Conservation (phyloP, 129 eudicot genomes). For the Tagetes erecta region DNA sequence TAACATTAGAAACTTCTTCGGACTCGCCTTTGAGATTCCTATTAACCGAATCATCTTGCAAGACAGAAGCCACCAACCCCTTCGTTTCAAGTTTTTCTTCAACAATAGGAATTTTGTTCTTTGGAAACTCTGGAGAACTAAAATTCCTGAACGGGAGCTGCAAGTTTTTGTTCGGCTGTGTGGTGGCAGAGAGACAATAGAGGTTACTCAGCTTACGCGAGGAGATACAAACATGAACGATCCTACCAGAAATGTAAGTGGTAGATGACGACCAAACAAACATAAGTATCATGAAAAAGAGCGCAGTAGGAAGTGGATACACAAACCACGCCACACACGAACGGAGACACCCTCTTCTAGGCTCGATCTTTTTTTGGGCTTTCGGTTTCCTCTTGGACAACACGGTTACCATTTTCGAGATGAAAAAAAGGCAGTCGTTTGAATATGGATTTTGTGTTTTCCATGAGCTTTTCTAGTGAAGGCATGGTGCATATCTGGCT, state of each 20-base stretch:
- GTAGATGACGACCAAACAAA: slow-evolving; percentile 74
- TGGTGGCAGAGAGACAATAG: slow-evolving; percentile 75
- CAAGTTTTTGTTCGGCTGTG: slow-evolving; percentile 53
- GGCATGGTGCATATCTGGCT: slow-evolving; percentile 24
- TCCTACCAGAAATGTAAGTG: slow-evolving; percentile 63
- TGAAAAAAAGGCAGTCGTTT: background rate
- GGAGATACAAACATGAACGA: slow-evolving; percentile 77
- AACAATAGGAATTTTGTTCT: slow-evolving; percentile 28
- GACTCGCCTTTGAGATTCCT: slow-evolving; percentile 22
- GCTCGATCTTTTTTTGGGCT: slow-evolving; percentile 35
- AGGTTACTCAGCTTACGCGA: slow-evolving; percentile 74
- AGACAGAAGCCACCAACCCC: slow-evolving; percentile 22
- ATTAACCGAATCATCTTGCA: slow-evolving; percentile 16
- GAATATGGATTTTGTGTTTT: background rate
- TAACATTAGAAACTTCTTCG: slow-evolving; percentile 13
- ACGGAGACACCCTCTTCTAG: slow-evolving; percentile 31
- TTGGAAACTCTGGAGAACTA: slow-evolving; percentile 31
- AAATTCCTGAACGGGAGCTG: slow-evolving; percentile 40
- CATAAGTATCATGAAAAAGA: slow-evolving; percentile 58
- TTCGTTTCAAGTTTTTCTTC: slow-evolving; percentile 33
- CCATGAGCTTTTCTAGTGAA: slow-evolving; percentile 42
- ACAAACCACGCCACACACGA: slow-evolving; percentile 42
- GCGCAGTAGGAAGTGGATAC: slow-evolving; percentile 52
- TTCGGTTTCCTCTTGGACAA: slow-evolving; percentile 54
- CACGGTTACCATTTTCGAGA: slow-evolving; percentile 52